Conservation (phyloP, 805 yeast genomes). For the Nakazawaea wyomingensis region DNA sequence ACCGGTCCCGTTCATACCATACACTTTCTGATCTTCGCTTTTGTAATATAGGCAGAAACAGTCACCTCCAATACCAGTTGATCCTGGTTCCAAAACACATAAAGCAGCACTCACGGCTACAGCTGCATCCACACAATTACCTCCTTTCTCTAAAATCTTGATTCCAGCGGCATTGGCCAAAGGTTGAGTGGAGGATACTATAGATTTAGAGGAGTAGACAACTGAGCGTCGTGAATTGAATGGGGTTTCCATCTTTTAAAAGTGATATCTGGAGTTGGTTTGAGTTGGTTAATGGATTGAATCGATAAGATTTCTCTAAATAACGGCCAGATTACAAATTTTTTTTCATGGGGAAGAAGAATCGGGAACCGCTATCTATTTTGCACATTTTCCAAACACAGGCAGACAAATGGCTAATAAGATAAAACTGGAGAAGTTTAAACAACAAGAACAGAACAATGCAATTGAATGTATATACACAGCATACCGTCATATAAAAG, state of each 20-base stretch:
- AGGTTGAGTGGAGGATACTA: constrained; percentile 74
- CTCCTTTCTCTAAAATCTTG: constrained; percentile 61
- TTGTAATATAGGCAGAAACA: constrained; percentile 61
- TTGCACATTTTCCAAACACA: no score
- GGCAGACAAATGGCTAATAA: no score
- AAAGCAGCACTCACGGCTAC: constrained; percentile 56
- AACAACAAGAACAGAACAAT: no score
- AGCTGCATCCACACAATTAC: constrained; percentile 66
- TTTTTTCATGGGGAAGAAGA: no score
- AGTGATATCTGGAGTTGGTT: no score
- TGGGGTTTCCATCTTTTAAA: constrained; percentile 10
- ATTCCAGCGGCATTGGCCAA: constrained; percentile 72
- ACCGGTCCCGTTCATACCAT: constrained; percentile 75
- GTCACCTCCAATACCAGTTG: constrained; percentile 66
- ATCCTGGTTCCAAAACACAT: constrained; percentile 51
- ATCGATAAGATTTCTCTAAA: no score
- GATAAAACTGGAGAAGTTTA: no score
- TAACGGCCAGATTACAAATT: no score
- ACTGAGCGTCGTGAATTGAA: constrained; percentile 64
- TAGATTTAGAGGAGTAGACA: constrained; percentile 67
- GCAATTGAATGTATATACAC: no score
- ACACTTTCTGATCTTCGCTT: constrained; percentile 41
- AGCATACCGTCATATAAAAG: no score
- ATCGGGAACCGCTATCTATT: no score
- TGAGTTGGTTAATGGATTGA: no score